Evolutionary conservation across 306 rosid genomes (phyloP).

Genomic region (Amphicarpaea edgeworthii): DNA sequence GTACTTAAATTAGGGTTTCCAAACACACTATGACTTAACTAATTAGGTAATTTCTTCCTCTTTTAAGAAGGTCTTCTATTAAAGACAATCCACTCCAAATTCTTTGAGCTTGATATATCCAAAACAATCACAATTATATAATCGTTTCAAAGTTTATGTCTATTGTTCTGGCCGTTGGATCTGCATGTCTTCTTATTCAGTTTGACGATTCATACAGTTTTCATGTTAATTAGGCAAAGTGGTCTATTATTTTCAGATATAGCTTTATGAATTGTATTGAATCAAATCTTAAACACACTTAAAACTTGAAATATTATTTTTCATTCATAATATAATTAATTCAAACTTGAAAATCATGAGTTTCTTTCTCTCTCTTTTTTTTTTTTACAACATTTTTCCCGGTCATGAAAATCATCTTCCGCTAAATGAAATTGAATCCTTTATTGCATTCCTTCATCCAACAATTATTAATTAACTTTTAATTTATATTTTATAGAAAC

Average conservation of each 20-base stretch:
- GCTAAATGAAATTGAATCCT: background rate
- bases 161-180: too few relatives aligned
- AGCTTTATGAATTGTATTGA: background rate
- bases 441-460: background rate
- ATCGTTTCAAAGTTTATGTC: background rate
- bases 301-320: background rate
- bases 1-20: too few relatives aligned
- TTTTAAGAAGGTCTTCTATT: too few relatives aligned
- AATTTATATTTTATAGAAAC: background rate
- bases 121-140: background rate
- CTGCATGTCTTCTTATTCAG: background rate
- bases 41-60: too few relatives aligned
- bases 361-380: too few relatives aligned
- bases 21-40: too few relatives aligned
- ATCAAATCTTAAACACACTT: background rate
- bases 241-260: background rate
- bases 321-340: background rate
- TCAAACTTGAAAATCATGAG: too few relatives aligned
- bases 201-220: background rate
- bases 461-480: background rate
- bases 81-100: background rate
- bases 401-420: too few relatives aligned
- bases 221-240: background rate
- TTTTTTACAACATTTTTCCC: background rate
- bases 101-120: background rate